Evolutionary conservation across 83 land plant species (phyloP).

Genomic region (Picea abies): DNA sequence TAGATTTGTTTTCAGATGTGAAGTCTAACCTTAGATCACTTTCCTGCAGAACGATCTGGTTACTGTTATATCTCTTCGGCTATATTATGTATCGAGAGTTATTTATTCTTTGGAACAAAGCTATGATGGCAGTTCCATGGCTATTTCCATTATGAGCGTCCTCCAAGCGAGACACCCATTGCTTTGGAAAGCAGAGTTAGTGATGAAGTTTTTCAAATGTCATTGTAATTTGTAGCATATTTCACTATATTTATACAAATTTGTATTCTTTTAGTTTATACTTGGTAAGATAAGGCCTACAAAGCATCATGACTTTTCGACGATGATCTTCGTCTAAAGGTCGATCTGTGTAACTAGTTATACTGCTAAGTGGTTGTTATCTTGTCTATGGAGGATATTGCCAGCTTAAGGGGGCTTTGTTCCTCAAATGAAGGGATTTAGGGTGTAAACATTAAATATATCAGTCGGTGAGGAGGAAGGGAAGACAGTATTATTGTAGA

Average conservation of each 20-base stretch:
- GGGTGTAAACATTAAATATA: too few species aligned
- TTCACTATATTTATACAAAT: neutral
- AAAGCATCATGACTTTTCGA: too few species aligned
- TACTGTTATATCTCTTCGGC: neutral
- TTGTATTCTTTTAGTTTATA: neutral
- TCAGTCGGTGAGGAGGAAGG: too few species aligned
- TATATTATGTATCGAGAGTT: neutral
- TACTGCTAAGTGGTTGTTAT: too few species aligned
- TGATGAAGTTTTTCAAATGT: slow-evolving; percentile 11
- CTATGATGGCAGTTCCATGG: slow-evolving; percentile 13
- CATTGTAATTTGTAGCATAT: neutral
- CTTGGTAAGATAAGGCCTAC: neutral
- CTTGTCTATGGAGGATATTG: too few species aligned
- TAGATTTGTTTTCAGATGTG: neutral
- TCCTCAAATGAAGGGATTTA: too few species aligned
- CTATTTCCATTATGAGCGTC: neutral
- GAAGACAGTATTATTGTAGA: too few species aligned
- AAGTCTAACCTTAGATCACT: too few species aligned
- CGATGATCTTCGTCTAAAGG: too few species aligned
- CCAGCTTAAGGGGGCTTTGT: too few species aligned
- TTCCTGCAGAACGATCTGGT: too few species aligned
- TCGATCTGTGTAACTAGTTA: too few species aligned
- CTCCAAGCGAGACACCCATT: neutral
- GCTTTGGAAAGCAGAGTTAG: neutral
- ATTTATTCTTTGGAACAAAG: slow-evolving; percentile 14